Evolutionary conservation across 495 filamentous ascomycete species (phyloP).

Genomic region (Chaetomium cochliodes): DNA sequence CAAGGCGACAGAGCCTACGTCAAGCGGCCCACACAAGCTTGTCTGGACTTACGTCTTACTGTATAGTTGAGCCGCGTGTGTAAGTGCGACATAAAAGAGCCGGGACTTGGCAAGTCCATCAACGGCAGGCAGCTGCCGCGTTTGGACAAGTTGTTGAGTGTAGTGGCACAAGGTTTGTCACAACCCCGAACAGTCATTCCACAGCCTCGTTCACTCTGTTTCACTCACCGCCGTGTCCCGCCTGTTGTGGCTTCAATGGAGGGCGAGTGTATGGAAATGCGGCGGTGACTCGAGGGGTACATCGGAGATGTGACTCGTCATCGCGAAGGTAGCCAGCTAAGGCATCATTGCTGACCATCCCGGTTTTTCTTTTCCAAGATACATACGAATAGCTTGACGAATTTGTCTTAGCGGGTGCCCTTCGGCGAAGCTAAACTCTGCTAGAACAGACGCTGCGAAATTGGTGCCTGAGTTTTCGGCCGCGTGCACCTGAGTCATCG

Average conservation of each 20-base stretch:
- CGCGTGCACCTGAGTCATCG: conserved; percentile 6
- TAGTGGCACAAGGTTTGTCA: not conserved
- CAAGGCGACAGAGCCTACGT: not conserved
- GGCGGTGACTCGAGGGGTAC: not conserved
- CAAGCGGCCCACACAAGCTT: not conserved
- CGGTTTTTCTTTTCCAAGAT: not conserved
- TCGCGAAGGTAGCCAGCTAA: not conserved
- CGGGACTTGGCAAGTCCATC: no score
- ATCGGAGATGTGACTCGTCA: conserved; percentile 6
- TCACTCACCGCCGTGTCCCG: not conserved
- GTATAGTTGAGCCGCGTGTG: not conserved
- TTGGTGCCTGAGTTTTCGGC: conserved; percentile 9
- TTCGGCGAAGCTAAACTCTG: not conserved
- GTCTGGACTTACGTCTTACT: not conserved
- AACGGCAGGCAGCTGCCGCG: no score
- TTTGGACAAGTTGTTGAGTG: no score
- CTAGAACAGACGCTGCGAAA: not conserved
- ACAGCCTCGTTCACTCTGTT: not conserved
- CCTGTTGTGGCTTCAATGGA: not conserved
- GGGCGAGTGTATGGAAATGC: not conserved
- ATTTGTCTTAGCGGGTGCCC: not conserved
- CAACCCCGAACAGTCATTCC: not conserved
- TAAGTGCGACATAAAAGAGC: not conserved
- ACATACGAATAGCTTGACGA: not conserved
- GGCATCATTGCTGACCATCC: not conserved